Base-by-base conservation (phyloP, 1,284 basidiomycete genomes). In the Amylostereum chailletii region DNA sequence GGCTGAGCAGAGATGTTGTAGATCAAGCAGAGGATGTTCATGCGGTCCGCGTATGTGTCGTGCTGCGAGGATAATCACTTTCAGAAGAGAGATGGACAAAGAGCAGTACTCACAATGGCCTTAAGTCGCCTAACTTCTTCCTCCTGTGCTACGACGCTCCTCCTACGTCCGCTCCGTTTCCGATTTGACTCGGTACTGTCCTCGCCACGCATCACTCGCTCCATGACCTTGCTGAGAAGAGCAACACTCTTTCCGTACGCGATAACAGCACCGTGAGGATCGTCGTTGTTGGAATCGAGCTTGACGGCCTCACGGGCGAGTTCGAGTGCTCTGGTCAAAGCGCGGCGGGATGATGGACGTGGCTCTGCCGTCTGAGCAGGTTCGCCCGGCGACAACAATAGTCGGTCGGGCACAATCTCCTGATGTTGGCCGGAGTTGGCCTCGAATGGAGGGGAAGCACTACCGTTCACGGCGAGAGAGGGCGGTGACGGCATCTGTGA, bases 31-130 rank as follows among this genome's bases (percentile, higher is more conserved):
- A 90, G 74, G 58, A 91, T 90, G 62, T 87, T 86, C 87, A 90
- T 90, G 52, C 87, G 79, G 66, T 90, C 87, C 50, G 86, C 86
- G 63, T 90, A 90, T 6, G 88, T 90, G 65, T 91, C 88, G 61
- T 90, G 88, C 88, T 90, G 61, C 11, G 55, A 53, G 45, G 43
- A 46, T 37, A 52, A 48, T 40, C 43, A 52, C 42, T 36, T 29
- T 41, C 48, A 43, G 42, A 50, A 42, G 46, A 46, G 26, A 45
- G 48, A 58, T 47, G 51, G 36, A 53, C 53, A 45, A 52, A 51
- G 46, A 47, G 43, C 46, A 45, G 45, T 41, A 79, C 87, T 71
- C 65, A 89, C 87, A 58, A 90, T 90, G 55, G 83, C 83, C 66
- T 86, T 87, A 51, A 91, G 68, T 54, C 88, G 71, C 57, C 79